These are phyloP conservation scores for Pseudocercospora ulei DNA, from an alignment of 2,329 filamentous ascomycete species.

Conservation along the genomic window DNA sequence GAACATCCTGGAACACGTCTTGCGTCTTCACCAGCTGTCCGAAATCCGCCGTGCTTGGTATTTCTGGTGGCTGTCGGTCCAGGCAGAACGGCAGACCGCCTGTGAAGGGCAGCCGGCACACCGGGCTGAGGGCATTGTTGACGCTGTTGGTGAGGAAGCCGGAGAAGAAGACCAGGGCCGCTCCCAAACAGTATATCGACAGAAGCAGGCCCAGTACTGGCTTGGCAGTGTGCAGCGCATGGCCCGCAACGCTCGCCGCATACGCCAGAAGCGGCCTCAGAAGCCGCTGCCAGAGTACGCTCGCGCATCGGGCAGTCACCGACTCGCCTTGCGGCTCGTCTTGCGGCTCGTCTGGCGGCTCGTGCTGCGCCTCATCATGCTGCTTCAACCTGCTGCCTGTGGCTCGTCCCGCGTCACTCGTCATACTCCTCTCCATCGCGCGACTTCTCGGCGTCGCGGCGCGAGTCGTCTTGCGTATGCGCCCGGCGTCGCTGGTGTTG, in stretches of 20 bases:
- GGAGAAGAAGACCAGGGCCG: conserved; percentile 50
- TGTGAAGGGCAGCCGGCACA: conserved; percentile 60
- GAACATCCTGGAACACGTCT: conserved; percentile 63
- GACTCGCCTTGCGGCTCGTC: background rate
- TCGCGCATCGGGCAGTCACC: conserved; percentile 12
- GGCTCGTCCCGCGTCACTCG: conserved; percentile 29
- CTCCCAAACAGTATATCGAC: conserved; percentile 52
- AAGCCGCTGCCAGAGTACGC: conserved; percentile 31
- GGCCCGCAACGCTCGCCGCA: conserved; percentile 47
- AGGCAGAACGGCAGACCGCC: conserved; percentile 56
- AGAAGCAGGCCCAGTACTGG: conserved; percentile 54
- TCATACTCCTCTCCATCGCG: conserved; percentile 28
- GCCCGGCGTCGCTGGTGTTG: conserved; percentile 30
- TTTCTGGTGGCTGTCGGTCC: conserved; percentile 14
- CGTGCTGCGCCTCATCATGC: conserved; percentile 25
- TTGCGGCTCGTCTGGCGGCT: conserved; percentile 22
- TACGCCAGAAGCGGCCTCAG: conserved; percentile 40
- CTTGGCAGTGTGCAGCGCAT: conserved; percentile 54
- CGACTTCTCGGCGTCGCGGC: conserved; percentile 22
- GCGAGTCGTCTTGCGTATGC: conserved; percentile 23
- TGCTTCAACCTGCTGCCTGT: conserved; percentile 15
- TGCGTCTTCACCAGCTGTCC: conserved; percentile 66
- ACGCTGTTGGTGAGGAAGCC: conserved; percentile 55
- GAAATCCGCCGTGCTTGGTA: conserved; percentile 50
- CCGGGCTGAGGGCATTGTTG: conserved; percentile 53